Base-by-base conservation (phyloP, 2,329 filamentous ascomycete species). In the Knoxdaviesia proteae region DNA sequence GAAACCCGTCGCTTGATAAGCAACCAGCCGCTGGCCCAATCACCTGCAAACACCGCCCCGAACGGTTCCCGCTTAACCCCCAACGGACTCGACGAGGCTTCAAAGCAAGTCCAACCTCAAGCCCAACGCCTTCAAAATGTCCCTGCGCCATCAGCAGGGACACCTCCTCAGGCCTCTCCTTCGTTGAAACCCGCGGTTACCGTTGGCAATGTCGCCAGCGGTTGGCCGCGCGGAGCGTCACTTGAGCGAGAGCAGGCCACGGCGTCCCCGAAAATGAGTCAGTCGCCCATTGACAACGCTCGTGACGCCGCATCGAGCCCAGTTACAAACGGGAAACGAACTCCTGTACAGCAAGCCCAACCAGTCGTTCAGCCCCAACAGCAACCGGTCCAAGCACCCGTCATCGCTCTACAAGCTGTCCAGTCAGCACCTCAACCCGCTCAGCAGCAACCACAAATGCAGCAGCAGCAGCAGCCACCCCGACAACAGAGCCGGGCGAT, bases 301-400 rank as follows among this genome's bases (percentile, higher is more conserved):
- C 20, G 20, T 20, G 20, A 20, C 20, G 20, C 20, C 20, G 20
- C 20, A 20, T 20, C 20, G 31, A 65, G 61, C 33, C 63, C 71
- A 5, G 56, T 59, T 3, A 58, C 65, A 7, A 76, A 77, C 47
- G 79, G 77, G n/a, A 67, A 70, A 42, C 69, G 72, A 34, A 80
- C 77, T 5, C 20, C 20, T 20, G 20, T 20, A 20, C 20, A 20
- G 20, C 20, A 20, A 20, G 20, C 20, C 20, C 20, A 20, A 20
- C 20, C 20, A 20, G 20, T 20, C 20, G 20, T 20, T 20, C 20
- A 20, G 20, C 20, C 20, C 20, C 20, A 20, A 20, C 20, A 20
- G 20, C 20, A 20, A 20, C 20, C 20, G 20, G 20, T 20, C 20
- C 20, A 20, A 20, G 20, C 20, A 20, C 20, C 20, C 20, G 20